Evolutionary conservation across 768 basidiomycete genomes (phyloP), one percentile per base, ranked within the genome.

Genomic region (Dentipellis fragilis): DNA sequence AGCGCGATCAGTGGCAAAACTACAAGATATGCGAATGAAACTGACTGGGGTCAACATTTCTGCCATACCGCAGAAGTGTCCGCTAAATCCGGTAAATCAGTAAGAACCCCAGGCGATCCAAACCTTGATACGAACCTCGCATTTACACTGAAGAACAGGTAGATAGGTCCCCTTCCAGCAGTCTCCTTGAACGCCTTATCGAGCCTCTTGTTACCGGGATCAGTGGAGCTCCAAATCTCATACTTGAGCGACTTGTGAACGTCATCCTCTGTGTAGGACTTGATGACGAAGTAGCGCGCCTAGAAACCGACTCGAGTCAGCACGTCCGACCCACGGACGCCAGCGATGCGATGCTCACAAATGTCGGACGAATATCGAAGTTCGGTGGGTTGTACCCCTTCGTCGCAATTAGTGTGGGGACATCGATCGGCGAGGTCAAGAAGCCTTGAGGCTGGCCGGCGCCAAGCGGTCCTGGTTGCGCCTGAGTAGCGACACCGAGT

Each of bases 221-320:
- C 92, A 0, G 94, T 96, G 9, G 93, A 95, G 58, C 91, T 92
- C 94, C 94, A 96, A 50, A 97, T 96, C 69, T 95, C 93, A 62
- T 95, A 94, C 65, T 95, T 95, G 64, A 96, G 78, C 14, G 91
- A 94, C 69, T 99, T 99, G 73, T 98, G 95, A 1, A 99, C 95
- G 65, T 99, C 95, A 65, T 97, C 96, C 69, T 98, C 95, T 1
- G 96, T 98, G 71, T 94, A 99, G 0, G 92, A 95, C 69, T 99
- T 99, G 77, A 99, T 98, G 35, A 98, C 95, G 65, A 97, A 97
- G 72, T 79, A 98, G 14, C 94, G 80, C 3, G 95, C 93, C 85
- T 92, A 57, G 6, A 59, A 60, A 22, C 4, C 6, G 29, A 3
- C 29, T 34, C 50, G 54, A 11, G 58, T 58, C 55, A 59, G 55